These are phyloP conservation scores for Microbotryum violaceum DNA, from an alignment of 1,284 basidiomycete species.

Conservation along the genomic window DNA sequence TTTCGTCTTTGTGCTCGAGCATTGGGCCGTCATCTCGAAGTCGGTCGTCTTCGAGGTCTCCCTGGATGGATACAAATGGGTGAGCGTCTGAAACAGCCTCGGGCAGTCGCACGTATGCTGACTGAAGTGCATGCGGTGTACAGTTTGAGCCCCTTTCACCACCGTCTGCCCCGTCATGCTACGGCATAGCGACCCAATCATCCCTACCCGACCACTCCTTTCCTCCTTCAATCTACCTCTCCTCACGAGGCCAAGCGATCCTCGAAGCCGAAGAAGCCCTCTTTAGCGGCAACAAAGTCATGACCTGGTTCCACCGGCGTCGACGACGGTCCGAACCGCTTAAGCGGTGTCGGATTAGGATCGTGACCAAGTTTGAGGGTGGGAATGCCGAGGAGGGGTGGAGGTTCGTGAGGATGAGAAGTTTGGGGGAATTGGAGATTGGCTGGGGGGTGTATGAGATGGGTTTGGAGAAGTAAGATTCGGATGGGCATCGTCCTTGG, in stretches of 20 bases:
- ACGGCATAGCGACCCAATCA: constrained; percentile 10
- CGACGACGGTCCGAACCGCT: not conserved
- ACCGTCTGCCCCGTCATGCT: constrained; percentile 11
- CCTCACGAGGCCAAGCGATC: constrained; percentile 1
- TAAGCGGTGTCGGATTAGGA: constrained; percentile 12
- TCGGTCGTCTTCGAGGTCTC: constrained; percentile 25
- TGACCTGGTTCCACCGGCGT: constrained; percentile 4
- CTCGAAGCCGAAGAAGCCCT: not conserved
- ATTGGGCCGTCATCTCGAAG: constrained; percentile 14
- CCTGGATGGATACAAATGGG: constrained; percentile 30
- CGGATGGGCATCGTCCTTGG: too few species aligned
- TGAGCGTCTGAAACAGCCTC: constrained; percentile 1
- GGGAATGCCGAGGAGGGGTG: constrained; percentile 17
- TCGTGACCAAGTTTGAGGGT: not conserved
- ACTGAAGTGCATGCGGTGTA: not conserved
- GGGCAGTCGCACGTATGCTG: too few species aligned
- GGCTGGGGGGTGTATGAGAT: constrained; percentile 34
- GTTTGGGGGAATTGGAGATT: not conserved
- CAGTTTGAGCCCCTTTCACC: not conserved
- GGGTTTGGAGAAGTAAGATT: constrained; percentile 1
- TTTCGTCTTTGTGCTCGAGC: constrained; percentile 27
- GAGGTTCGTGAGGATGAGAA: constrained; percentile 19
- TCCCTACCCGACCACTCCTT: constrained; percentile 20
- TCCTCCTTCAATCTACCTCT: constrained; percentile 18
- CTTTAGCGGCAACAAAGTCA: not conserved